A percentile compares a stretch with the other conserved stretches of the same genome.
These are phyloP conservation scores for Quercus robur DNA, from an alignment of 306 rosid species.

Conservation along the genomic window DNA sequence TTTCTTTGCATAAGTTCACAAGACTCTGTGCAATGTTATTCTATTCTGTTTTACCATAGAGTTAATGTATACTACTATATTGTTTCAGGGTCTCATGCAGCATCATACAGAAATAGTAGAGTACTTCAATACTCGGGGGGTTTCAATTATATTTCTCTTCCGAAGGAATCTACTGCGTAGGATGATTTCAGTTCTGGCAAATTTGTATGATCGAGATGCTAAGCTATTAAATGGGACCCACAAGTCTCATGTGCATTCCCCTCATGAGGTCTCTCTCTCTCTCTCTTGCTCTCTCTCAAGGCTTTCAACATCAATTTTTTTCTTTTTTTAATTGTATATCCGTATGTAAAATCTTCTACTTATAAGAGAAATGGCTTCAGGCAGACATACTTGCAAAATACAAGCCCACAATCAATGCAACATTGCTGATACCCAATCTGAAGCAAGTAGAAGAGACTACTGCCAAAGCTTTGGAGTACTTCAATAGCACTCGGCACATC, in stretches of 20 bases:
- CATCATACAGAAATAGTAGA: conserved; percentile 71
- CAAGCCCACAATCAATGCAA: conserved; percentile 79
- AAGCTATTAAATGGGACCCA: conserved; percentile 89
- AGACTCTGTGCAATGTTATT: neutral
- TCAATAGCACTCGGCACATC: conserved; percentile 83
- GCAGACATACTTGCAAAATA: conserved; percentile 87
- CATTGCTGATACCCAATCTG: conserved; percentile 54
- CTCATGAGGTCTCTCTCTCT: conserved; percentile 63
- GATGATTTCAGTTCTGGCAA: conserved; percentile 87
- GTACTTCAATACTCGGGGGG: conserved; percentile 77
- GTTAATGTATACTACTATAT: conserved; percentile 1
- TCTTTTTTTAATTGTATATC: neutral
- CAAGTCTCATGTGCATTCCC: conserved; percentile 96
- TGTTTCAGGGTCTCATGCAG: conserved; percentile 83
- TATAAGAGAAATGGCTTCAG: conserved; percentile 45
- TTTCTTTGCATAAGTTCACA: neutral
- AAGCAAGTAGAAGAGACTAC: conserved; percentile 71
- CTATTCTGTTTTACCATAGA: conserved; percentile 5
- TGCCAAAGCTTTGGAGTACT: conserved; percentile 78
- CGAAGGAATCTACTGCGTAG: conserved; percentile 94
- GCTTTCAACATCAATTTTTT: conserved; percentile 3
- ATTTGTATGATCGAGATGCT: conserved; percentile 67
- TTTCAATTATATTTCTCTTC: conserved; percentile 82
- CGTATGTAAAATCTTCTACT: conserved; percentile 15
- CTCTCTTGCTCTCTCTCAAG: conserved; percentile 26